Evolutionary conservation across 2,329 filamentous ascomycete genomes (phyloP).

Genomic region (Penicillium freii): DNA sequence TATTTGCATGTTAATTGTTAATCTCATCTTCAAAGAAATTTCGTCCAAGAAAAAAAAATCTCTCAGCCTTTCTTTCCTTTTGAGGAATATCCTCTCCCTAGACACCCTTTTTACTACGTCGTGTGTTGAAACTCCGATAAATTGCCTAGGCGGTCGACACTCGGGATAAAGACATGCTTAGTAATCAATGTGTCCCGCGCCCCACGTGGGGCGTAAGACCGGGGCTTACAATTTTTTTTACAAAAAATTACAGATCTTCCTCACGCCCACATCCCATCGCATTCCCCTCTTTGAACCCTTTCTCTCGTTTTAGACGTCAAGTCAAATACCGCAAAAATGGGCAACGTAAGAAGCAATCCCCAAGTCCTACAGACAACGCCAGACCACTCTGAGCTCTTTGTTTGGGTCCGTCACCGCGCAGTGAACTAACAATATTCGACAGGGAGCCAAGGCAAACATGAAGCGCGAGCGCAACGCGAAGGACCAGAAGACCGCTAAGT

Average conservation of each 20-base stretch:
- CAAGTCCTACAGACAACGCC: neutral
- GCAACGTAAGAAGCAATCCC: constrained; percentile 24
- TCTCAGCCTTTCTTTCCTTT: rapidly evolving
- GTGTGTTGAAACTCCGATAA: neutral
- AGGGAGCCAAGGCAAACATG: constrained; percentile 64
- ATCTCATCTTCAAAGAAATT: neutral
- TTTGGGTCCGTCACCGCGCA: neutral
- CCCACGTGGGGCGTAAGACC: constrained; percentile 8
- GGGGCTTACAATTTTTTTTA: constrained; percentile 10
- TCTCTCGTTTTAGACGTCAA: constrained; percentile 38
- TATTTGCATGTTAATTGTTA: neutral
- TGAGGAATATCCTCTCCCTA: neutral
- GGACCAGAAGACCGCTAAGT: constrained; percentile 59
- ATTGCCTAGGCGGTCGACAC: constrained; percentile 22
- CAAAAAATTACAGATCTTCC: constrained; percentile 9
- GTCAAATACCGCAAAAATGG: constrained; percentile 19
- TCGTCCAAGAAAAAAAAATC: too few relatives aligned
- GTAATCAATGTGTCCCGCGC: neutral
- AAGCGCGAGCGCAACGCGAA: constrained; percentile 72
- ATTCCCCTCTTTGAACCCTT: constrained; percentile 24
- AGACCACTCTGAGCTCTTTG: neutral
- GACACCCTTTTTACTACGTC: neutral
- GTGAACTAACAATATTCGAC: constrained; percentile 15
- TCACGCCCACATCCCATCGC: constrained; percentile 15
- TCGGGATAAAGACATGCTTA: constrained; percentile 33